Evolutionary conservation across 805 yeast species (phyloP).

Genomic region (Metschnikowia borealis): DNA sequence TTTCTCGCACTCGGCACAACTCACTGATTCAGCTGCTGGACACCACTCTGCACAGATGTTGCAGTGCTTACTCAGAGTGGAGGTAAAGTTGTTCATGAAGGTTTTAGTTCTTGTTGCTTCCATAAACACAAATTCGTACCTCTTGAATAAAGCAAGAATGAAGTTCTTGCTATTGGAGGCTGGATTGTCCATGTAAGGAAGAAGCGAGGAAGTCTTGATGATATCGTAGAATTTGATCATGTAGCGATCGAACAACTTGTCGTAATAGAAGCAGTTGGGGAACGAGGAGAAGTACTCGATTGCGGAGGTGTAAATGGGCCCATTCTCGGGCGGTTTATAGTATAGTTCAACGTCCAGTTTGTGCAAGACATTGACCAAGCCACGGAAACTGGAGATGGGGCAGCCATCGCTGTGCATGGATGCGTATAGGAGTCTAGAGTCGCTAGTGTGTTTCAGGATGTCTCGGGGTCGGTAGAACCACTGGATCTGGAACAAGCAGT

Average conservation of each 20-base stretch:
- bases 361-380: constrained; percentile 68
- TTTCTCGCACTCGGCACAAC: constrained; percentile 72
- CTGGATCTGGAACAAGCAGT: constrained; percentile 64
- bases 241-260: constrained; percentile 79
- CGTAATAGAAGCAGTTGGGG: constrained; percentile 80
- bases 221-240: constrained; percentile 81
- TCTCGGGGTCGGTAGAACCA: constrained; percentile 93
- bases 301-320: constrained; percentile 13
- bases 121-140: constrained; percentile 70
- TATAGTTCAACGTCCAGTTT: constrained; percentile 57
- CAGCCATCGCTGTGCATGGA: constrained; percentile 85
- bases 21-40: constrained; percentile 62
- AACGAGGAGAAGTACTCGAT: constrained; percentile 49
- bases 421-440: constrained; percentile 74
- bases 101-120: constrained; percentile 66
- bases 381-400: constrained; percentile 71
- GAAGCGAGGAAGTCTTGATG: constrained; percentile 53
- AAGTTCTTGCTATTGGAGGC: constrained; percentile 58
- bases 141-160: constrained; percentile 55
- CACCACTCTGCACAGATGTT: constrained; percentile 85
- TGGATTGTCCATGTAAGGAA: constrained; percentile 24
- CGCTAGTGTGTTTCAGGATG: constrained; percentile 60
- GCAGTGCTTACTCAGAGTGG: constrained; percentile 49
- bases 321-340: constrained; percentile 12
- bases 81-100: constrained; percentile 57